These are phyloP conservation scores for Globisporangium ultimum DNA, from an alignment of 352 stramenopile genomes.

Conservation along the genomic window DNA sequence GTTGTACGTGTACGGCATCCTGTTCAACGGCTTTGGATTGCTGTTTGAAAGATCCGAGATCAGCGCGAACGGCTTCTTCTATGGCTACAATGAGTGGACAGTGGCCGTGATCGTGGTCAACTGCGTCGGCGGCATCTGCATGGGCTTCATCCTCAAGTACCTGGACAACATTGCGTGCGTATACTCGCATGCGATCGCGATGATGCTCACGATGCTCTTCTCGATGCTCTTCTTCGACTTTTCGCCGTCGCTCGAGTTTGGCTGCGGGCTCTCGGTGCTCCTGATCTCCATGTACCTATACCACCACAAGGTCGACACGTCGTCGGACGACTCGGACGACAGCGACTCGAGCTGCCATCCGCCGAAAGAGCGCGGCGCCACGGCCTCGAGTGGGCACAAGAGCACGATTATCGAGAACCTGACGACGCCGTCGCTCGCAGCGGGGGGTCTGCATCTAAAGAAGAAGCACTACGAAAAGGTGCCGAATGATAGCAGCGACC, in stretches of 20 bases:
- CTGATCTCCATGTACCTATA: slow-evolving; percentile 89
- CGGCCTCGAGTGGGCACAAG: slow-evolving; percentile 1
- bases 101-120: slow-evolving; percentile 71
- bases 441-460: slow-evolving; percentile 36
- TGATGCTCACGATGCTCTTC: slow-evolving; percentile 88
- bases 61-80: slow-evolving; percentile 55
- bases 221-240: slow-evolving; percentile 87
- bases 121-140: slow-evolving; percentile 67
- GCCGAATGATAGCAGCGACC: slow-evolving; percentile 17
- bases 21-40: slow-evolving; percentile 74
- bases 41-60: slow-evolving; percentile 50
- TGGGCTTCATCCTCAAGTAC: slow-evolving; percentile 84
- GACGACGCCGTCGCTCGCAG: slow-evolving; percentile 13
- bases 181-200: slow-evolving; percentile 81
- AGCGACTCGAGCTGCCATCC: slow-evolving; percentile 2
- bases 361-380: not conserved
- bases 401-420: slow-evolving; percentile 8
- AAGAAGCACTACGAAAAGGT: slow-evolving; percentile 65
- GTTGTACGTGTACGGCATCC: slow-evolving; percentile 77
- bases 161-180: slow-evolving; percentile 90
- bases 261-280: slow-evolving; percentile 70
- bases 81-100: slow-evolving; percentile 82
- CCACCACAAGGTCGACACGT: slow-evolving; percentile 57
- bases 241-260: slow-evolving; percentile 79
- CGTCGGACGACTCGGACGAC: slow-evolving; percentile 12